Conservation (phyloP, 1,284 basidiomycete genomes). For the Leccinum subspadiceum region DNA sequence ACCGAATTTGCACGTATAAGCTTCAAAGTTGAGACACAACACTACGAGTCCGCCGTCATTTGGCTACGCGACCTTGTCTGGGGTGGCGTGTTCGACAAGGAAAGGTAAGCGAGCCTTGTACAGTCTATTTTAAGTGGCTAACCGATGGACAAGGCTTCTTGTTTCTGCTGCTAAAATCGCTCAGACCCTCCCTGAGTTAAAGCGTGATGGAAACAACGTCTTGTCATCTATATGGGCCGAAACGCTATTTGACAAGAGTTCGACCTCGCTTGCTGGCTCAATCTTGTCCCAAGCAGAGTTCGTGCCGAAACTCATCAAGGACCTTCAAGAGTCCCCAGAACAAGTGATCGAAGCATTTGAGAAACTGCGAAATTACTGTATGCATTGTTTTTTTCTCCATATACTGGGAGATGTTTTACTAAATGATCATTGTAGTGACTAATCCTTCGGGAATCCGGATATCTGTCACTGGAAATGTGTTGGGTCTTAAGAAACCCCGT, state of each 20-base stretch:
- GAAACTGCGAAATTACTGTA: conserved; percentile 66
- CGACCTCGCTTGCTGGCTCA: conserved; percentile 71
- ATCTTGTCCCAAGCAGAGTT: conserved; percentile 79
- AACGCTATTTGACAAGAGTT: conserved; percentile 69
- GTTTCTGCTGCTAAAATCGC: conserved; percentile 88
- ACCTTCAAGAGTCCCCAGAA: conserved; percentile 75
- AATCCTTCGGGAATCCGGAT: conserved; percentile 82
- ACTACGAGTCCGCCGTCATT: conserved; percentile 80
- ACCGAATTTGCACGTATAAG: conserved; percentile 75
- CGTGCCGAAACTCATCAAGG: conserved; percentile 73
- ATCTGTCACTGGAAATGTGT: conserved; percentile 84
- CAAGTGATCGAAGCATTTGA: conserved; percentile 74
- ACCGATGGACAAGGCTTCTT: conserved; percentile 57
- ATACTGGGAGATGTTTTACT: neutral
- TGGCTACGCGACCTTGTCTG: conserved; percentile 94
- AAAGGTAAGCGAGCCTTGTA: conserved; percentile 53
- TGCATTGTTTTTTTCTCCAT: conserved; percentile 31
- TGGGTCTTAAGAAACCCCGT: conserved; percentile 70
- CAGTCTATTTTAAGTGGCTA: conserved; percentile 1
- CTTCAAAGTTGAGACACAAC: conserved; percentile 80
- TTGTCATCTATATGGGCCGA: conserved; percentile 72
- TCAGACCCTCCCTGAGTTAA: conserved; percentile 91
- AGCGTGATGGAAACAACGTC: conserved; percentile 86
- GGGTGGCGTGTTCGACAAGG: conserved; percentile 78
- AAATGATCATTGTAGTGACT: conserved; percentile 52